Evolutionary conservation across 169 alveolate species (phyloP).

Genomic region (Cryptosporidium parvum): DNA sequence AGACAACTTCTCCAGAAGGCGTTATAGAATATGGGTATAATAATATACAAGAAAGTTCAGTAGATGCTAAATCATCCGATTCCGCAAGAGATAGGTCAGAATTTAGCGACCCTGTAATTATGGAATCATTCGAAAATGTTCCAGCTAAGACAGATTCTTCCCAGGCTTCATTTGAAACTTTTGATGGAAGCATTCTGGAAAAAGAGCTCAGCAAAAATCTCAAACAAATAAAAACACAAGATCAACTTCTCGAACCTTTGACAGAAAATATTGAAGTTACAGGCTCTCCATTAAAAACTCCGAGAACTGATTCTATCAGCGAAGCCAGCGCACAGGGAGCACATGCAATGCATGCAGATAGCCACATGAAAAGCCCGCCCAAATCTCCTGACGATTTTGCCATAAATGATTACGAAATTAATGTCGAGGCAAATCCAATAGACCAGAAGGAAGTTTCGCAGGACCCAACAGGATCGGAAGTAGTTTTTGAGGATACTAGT

Average conservation of each 20-base stretch:
- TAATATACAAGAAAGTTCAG: constrained; percentile 29
- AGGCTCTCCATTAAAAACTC: constrained; percentile 25
- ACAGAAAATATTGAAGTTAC: constrained; percentile 23
- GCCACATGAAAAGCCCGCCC: constrained; percentile 35
- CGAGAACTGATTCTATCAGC: constrained; percentile 26
- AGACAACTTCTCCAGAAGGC: constrained; percentile 13
- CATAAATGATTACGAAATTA: constrained; percentile 10
- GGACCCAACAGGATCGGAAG: constrained; percentile 1
- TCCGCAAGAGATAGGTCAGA: constrained; percentile 6
- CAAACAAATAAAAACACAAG: constrained; percentile 15
- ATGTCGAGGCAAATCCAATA: constrained; percentile 17
- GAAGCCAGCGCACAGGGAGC: background rate
- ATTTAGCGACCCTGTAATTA: constrained; percentile 31
- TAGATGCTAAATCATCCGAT: background rate
- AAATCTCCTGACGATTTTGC: constrained; percentile 21
- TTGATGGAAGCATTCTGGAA: constrained; percentile 21
- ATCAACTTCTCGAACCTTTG: constrained; percentile 8
- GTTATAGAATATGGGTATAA: constrained; percentile 44
- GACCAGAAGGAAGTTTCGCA: constrained; percentile 7
- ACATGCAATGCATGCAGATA: constrained; percentile 3
- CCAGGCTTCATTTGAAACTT: background rate
- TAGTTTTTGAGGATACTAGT: constrained; percentile 45
- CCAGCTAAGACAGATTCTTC: constrained; percentile 3
- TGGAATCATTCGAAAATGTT: constrained; percentile 24
- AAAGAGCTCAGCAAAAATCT: background rate